Conservation (phyloP, 768 basidiomycete genomes). For the Boletus subcaerulescens region DNA sequence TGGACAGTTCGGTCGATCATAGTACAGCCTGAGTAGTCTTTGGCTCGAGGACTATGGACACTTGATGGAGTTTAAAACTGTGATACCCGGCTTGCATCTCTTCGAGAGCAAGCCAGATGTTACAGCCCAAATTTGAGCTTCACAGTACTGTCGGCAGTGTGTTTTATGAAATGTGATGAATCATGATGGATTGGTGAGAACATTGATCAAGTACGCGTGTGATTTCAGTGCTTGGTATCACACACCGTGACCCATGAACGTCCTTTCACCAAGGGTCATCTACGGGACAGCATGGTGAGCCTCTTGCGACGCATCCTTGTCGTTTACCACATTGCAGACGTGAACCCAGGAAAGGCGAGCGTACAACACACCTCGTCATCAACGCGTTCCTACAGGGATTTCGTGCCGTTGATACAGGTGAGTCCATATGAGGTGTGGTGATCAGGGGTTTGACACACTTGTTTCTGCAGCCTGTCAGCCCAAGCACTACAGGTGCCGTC, state of each 20-base stretch:
- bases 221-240: slow-evolving; percentile 7
- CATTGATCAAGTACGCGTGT: slow-evolving; percentile 7
- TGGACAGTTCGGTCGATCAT: too few relatives aligned
- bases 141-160: too few relatives aligned
- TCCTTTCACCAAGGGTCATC: slow-evolving; percentile 43
- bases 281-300: slow-evolving; percentile 63
- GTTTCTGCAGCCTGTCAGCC: slow-evolving; percentile 55
- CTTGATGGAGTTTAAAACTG: too few relatives aligned
- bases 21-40: too few relatives aligned
- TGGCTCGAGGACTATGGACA: too few relatives aligned
- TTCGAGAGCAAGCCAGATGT: too few relatives aligned
- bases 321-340: neutral
- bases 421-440: slow-evolving; percentile 18
- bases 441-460: slow-evolving; percentile 15
- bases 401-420: slow-evolving; percentile 80
- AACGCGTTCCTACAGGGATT: slow-evolving; percentile 76
- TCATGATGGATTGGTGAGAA: neutral
- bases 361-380: slow-evolving; percentile 64
- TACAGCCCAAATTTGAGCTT: too few relatives aligned
- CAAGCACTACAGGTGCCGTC: slow-evolving; percentile 62
- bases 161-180: neutral
- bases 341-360: slow-evolving; percentile 67
- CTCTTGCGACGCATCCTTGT: neutral
- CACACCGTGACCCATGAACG: slow-evolving; percentile 23
- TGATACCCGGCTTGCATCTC: too few relatives aligned